These are phyloP conservation scores for Cutaneotrichosporon arboriforme DNA, from an alignment of 1,284 basidiomycete species.

Conservation along the genomic window DNA sequence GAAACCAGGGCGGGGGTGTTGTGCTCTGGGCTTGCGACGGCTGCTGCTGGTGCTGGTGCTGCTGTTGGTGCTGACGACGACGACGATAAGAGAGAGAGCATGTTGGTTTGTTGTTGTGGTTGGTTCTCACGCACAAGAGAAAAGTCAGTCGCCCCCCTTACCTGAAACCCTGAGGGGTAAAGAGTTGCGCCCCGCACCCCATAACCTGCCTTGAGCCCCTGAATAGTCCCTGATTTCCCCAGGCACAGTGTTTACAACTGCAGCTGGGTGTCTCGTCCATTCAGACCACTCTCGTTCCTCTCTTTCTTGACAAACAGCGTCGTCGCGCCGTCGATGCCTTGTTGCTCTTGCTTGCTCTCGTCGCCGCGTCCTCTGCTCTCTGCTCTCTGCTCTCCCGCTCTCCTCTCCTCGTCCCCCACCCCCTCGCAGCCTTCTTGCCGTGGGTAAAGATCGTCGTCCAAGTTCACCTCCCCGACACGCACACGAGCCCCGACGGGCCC, in stretches of 20 bases:
- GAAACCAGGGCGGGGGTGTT: no score
- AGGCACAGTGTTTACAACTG: neutral
- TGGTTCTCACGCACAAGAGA: neutral
- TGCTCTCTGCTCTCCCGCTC: neutral
- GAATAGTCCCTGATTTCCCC: neutral
- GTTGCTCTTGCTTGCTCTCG: no score
- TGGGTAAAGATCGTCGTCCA: no score
- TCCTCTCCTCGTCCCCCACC: neutral
- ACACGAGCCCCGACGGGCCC: no score
- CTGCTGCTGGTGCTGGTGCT: neutral
- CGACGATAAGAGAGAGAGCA: no score
- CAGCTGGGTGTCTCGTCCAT: neutral
- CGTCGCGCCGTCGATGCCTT: no score
- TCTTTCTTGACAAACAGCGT: neutral
- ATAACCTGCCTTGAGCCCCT: neutral
- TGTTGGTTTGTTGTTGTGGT: neutral
- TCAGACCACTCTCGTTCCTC: neutral
- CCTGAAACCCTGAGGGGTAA: neutral
- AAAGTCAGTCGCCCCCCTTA: neutral
- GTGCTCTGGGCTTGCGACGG: neutral
- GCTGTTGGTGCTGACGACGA: no score
- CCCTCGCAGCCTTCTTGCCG: conserved; percentile 1
- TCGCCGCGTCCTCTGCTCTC: neutral
- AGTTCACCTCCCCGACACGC: no score
- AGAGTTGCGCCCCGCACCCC: neutral